These are phyloP conservation scores for Taphrina wiesneri DNA, from an alignment of 1,139 yeast genomes.

Conservation along the genomic window DNA sequence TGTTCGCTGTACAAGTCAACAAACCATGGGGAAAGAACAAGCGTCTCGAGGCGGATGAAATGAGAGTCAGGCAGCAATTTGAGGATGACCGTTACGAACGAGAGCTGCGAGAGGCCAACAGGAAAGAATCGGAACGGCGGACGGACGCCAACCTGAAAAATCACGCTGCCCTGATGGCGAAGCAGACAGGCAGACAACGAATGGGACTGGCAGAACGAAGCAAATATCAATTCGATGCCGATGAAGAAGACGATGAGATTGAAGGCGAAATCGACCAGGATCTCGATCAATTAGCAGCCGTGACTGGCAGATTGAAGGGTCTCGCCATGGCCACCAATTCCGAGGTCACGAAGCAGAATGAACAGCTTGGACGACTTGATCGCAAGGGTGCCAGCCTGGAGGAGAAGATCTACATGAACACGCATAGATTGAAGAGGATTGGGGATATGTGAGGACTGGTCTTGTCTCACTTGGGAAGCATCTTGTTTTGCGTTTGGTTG, in stretches of 20 bases:
- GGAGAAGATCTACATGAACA: constrained; percentile 55
- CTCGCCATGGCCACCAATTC: constrained; percentile 57
- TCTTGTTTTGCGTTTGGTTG: neutral
- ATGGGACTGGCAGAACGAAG: constrained; percentile 46
- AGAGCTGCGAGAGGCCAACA: constrained; percentile 48
- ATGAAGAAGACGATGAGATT: constrained; percentile 62
- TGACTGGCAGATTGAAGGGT: constrained; percentile 54
- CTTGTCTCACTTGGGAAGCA: neutral
- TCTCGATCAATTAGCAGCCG: constrained; percentile 54
- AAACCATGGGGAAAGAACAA: constrained; percentile 38
- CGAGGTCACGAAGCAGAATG: constrained; percentile 56
- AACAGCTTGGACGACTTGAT: constrained; percentile 56
- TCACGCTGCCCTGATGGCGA: constrained; percentile 22
- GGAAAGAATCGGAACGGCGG: constrained; percentile 54
- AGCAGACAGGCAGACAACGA: constrained; percentile 43
- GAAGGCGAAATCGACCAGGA: constrained; percentile 61
- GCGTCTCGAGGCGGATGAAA: constrained; percentile 72
- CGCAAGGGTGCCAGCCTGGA: constrained; percentile 53
- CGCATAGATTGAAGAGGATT: constrained; percentile 49
- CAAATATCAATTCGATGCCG: constrained; percentile 60
- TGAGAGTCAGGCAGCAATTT: constrained; percentile 64
- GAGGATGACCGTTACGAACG: constrained; percentile 54
- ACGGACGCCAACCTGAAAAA: constrained; percentile 49
- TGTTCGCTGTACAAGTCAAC: constrained; percentile 81
- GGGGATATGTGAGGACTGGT: constrained; percentile 39